Evolutionary conservation across 2,329 filamentous ascomycete species (phyloP).

Genomic region (Fusarium staphyleae): DNA sequence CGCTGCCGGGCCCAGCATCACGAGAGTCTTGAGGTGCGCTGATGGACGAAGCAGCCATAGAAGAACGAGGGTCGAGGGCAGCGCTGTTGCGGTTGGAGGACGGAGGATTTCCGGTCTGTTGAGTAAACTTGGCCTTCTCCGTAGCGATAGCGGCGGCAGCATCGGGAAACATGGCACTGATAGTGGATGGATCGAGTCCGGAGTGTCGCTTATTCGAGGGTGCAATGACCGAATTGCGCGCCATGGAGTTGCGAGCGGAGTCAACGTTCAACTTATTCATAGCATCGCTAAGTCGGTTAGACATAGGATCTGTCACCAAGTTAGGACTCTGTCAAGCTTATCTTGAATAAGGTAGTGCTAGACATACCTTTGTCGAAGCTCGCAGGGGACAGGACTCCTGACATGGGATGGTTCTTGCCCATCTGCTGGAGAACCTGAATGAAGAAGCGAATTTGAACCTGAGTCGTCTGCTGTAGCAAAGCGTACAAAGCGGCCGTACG

Average conservation of each 20-base stretch:
- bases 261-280: constrained; percentile 95
- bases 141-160: constrained; percentile 98
- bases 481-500: constrained; percentile 95
- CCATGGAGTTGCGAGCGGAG: constrained; percentile 84
- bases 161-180: constrained; percentile 99
- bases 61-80: constrained; percentile 77
- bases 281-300: constrained; percentile 90
- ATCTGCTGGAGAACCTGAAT: constrained; percentile 99
- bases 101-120: constrained; percentile 89
- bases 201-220: constrained; percentile 93
- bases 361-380: constrained; percentile 92
- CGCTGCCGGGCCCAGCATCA: constrained; percentile 36
- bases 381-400: constrained; percentile 89
- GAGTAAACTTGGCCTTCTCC: constrained; percentile 96
- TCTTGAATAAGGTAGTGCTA: background rate
- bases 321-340: constrained; percentile 19
- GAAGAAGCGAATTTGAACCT: constrained; percentile 99
- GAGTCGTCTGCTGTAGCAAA: constrained; percentile 95
- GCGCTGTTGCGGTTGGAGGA: constrained; percentile 93
- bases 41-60: constrained; percentile 77
- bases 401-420: constrained; percentile 98
- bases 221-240: constrained; percentile 75
- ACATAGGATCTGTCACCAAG: constrained; percentile 81
- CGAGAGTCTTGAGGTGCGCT: constrained; percentile 59
- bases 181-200: constrained; percentile 88